Percentiles rank a stretch among this genome's conserved stretches.
These are phyloP conservation scores for Suillus spraguei DNA, from an alignment of 768 basidiomycete genomes.

Conservation along the genomic window DNA sequence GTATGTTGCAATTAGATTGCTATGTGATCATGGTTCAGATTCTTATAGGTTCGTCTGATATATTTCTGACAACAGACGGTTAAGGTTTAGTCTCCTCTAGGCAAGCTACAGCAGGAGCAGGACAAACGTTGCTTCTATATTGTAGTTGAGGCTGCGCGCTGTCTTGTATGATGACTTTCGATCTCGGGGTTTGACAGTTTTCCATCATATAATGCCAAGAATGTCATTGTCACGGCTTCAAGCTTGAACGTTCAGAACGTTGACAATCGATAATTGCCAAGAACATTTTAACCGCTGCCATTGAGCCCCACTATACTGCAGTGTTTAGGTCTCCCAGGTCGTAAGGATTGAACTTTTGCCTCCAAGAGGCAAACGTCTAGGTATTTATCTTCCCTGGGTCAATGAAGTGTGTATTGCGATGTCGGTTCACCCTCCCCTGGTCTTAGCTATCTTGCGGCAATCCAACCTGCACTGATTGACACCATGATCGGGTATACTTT, in stretches of 20 bases:
- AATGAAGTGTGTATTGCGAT: background rate
- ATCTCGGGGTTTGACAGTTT: background rate
- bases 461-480: conserved; percentile 25
- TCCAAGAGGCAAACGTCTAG: background rate
- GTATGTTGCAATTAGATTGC: background rate
- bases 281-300: background rate
- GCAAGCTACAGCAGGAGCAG: background rate
- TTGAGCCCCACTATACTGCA: background rate
- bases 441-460: conserved; percentile 11
- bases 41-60: background rate
- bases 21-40: background rate
- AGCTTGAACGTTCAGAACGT: background rate
- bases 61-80: background rate
- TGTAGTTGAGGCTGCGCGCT: background rate
- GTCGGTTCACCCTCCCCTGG: conserved; percentile 2
- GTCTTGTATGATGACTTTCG: background rate
- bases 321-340: background rate
- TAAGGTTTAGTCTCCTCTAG: background rate
- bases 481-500: conserved; percentile 35
- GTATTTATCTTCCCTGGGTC: background rate
- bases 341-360: background rate
- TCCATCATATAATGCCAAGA: background rate
- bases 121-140: background rate
- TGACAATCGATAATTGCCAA: background rate
- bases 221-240: background rate